phyloP scores from a whole-genome alignment of 2,329 filamentous ascomycete genomes.

The Xylaria polymorpha region DNA sequence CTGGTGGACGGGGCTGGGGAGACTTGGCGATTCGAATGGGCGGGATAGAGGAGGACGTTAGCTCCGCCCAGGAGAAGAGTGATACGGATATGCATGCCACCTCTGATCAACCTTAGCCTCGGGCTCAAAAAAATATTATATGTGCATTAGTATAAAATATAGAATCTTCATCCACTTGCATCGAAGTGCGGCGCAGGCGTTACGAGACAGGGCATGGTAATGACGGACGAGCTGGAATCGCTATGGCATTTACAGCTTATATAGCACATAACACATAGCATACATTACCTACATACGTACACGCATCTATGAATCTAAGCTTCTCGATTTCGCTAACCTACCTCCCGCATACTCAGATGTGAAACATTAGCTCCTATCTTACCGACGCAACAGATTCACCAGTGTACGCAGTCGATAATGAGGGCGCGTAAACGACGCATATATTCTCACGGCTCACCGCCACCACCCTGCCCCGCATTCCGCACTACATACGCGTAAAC shows the following conservation, averaged over 20 bases:
- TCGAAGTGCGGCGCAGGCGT: not conserved
- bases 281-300: no score
- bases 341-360: not conserved
- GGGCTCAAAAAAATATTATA: not conserved
- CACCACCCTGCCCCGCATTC: constrained; percentile 39
- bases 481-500: constrained; percentile 36
- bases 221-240: not conserved
- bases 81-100: constrained; percentile 20
- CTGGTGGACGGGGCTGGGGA: constrained; percentile 62
- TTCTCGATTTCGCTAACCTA: not conserved
- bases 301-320: not conserved
- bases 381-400: no score
- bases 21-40: constrained; percentile 28
- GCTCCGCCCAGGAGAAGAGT: constrained; percentile 16
- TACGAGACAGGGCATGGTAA: not conserved
- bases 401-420: no score
- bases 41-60: not conserved
- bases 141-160: constrained; percentile 11
- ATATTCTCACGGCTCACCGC: not conserved
- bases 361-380: no score
- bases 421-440: not conserved
- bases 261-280: not conserved
- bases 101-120: constrained; percentile 14
- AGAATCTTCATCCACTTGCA: not conserved
- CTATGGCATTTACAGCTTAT: not conserved